Conservation (phyloP, 2,329 filamentous ascomycete species). For the Xylariaceae sp. region DNA sequence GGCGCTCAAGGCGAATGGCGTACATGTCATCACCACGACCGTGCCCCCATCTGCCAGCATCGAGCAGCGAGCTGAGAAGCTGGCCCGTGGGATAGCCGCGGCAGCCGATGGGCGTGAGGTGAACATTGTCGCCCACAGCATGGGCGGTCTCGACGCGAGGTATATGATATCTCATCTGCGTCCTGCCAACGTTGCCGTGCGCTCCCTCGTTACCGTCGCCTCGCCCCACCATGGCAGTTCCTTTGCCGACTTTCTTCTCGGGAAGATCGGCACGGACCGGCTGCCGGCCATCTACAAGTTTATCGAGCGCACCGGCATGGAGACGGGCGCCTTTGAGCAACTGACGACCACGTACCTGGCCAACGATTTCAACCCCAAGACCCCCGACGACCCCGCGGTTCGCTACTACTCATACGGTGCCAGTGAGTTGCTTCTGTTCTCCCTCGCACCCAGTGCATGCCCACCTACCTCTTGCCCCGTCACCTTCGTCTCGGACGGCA, state of each 20-base stretch:
- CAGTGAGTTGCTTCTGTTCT: constrained; percentile 23
- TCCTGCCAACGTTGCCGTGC: constrained; percentile 42
- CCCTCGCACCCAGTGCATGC: too few relatives aligned
- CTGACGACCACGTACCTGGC: constrained; percentile 54
- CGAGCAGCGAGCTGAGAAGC: constrained; percentile 51
- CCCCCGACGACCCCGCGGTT: constrained; percentile 47
- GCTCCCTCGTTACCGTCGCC: constrained; percentile 49
- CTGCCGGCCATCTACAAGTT: constrained; percentile 51
- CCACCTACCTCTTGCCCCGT: too few relatives aligned
- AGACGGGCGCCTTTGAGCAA: constrained; percentile 56
- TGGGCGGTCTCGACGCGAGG: constrained; percentile 60
- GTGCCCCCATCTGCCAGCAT: constrained; percentile 59
- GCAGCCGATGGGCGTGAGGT: constrained; percentile 52
- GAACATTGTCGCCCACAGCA: constrained; percentile 69
- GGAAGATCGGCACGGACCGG: constrained; percentile 40
- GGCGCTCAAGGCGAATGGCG: constrained; percentile 47
- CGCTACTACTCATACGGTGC: constrained; percentile 61
- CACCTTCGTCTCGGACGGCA: too few relatives aligned
- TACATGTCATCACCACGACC: constrained; percentile 53
- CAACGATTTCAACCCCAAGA: constrained; percentile 53
- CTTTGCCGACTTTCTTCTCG: constrained; percentile 50
- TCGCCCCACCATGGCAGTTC: constrained; percentile 51
- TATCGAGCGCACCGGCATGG: constrained; percentile 46
- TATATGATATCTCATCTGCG: constrained; percentile 58
- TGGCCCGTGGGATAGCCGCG: constrained; percentile 49